phyloP scores from a whole-genome alignment of 2,329 filamentous ascomycete species.

The Claviceps cyperi region DNA sequence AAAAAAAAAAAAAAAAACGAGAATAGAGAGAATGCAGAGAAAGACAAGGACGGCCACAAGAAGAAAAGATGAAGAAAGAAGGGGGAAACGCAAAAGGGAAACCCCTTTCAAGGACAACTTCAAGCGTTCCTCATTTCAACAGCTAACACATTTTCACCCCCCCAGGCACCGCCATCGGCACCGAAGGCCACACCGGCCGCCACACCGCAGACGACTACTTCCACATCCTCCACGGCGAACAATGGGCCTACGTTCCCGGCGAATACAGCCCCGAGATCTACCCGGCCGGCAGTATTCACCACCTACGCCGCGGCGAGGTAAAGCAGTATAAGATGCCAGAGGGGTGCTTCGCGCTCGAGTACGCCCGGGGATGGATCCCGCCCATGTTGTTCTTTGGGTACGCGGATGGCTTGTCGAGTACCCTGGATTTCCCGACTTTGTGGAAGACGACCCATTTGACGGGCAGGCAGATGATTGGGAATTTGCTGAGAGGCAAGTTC shows the following conservation, averaged over 20 bases:
- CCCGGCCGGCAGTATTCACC: conserved; percentile 53
- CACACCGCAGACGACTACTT: conserved; percentile 94
- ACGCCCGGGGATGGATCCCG: conserved; percentile 80
- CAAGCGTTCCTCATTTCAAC: no score
- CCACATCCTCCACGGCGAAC: conserved; percentile 68
- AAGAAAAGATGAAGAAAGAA: not conserved
- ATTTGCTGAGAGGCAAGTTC: conserved; percentile 58
- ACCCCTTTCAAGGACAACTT: not conserved
- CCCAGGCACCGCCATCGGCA: conserved; percentile 56
- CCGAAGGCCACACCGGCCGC: conserved; percentile 75
- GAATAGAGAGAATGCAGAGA: not conserved
- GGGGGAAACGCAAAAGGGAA: not conserved
- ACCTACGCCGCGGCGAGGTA: conserved; percentile 53
- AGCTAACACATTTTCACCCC: not conserved
- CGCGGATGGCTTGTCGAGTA: conserved; percentile 63
- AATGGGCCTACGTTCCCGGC: conserved; percentile 61
- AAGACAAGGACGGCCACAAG: not conserved
- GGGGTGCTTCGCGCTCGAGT: conserved; percentile 67
- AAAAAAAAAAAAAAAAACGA: no score
- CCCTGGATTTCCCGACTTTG: conserved; percentile 71
- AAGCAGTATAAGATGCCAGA: conserved; percentile 77
- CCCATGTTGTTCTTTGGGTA: conserved; percentile 86
- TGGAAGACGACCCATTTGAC: conserved; percentile 68
- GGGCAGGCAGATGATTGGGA: conserved; percentile 59
- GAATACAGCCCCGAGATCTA: conserved; percentile 56